phyloP scores from a whole-genome alignment of 805 yeast genomes.

The Metschnikowia proteae region DNA sequence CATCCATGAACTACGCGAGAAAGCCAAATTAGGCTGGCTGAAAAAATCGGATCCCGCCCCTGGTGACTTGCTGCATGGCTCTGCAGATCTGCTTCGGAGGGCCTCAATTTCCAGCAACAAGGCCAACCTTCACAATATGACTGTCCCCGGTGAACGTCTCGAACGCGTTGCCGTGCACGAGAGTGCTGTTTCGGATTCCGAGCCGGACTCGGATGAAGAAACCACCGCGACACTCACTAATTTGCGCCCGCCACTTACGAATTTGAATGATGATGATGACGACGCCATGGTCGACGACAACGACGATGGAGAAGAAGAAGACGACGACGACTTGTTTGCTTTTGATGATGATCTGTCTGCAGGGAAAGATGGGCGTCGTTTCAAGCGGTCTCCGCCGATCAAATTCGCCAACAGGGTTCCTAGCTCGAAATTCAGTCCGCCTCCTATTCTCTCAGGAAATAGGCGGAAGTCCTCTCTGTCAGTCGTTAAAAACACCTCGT shows the following conservation, averaged over 20 bases:
- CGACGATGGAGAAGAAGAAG: constrained; percentile 36
- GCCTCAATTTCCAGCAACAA: constrained; percentile 49
- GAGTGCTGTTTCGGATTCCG: constrained; percentile 31
- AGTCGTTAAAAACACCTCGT: constrained; percentile 18
- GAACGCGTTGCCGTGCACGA: constrained; percentile 8
- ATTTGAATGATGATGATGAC: constrained; percentile 21
- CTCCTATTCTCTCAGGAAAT: constrained; percentile 26
- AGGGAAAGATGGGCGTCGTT: constrained; percentile 1
- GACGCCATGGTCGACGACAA: constrained; percentile 34
- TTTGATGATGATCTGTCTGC: constrained; percentile 25
- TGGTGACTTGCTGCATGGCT: constrained; percentile 13
- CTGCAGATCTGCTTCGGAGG: constrained; percentile 29
- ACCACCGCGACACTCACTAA: constrained; percentile 12
- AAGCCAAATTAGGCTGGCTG: constrained; percentile 40
- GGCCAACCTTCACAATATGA: constrained; percentile 43
- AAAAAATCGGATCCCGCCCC: constrained; percentile 25
- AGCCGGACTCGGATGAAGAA: constrained; percentile 26
- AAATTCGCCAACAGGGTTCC: constrained; percentile 44
- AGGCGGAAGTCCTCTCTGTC: constrained; percentile 30
- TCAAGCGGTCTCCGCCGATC: constrained; percentile 31
- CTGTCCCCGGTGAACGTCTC: constrained; percentile 38
- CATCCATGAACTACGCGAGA: constrained; percentile 34
- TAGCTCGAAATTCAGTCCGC: constrained; percentile 31
- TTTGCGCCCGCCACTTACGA: not conserved
- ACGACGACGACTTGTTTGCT: constrained; percentile 24